These are phyloP conservation scores for Diospyros kaki DNA, from an alignment of 148 eudicot species.

Conservation along the genomic window DNA sequence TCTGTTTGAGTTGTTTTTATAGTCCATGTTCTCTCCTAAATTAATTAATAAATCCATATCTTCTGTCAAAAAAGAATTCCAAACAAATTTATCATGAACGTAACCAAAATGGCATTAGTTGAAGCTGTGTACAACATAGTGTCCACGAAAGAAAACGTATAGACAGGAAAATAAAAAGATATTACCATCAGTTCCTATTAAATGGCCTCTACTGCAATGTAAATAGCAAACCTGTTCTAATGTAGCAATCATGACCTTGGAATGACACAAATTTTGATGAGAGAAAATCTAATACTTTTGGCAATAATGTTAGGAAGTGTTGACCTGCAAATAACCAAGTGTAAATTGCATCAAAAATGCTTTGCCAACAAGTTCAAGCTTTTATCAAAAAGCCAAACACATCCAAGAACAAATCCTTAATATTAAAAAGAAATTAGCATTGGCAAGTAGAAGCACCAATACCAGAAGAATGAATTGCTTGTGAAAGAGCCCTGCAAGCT, in stretches of 20 bases:
- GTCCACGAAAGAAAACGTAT: neutral
- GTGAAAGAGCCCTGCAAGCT: conserved; percentile 89
- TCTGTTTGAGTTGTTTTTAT: too few relatives aligned
- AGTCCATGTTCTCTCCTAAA: too few relatives aligned
- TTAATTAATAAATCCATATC: too few relatives aligned
- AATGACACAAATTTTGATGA: conserved; percentile 74
- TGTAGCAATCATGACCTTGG: conserved; percentile 86
- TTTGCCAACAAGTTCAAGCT: conserved; percentile 7
- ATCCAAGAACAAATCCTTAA: neutral
- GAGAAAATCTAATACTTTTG: conserved; percentile 72
- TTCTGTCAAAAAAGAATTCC: neutral
- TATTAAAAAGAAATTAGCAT: neutral
- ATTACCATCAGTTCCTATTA: neutral
- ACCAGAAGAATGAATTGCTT: conserved; percentile 91
- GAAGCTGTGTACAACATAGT: neutral
- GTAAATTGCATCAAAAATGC: conserved; percentile 4
- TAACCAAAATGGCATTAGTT: neutral
- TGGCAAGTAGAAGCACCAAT: conserved; percentile 14
- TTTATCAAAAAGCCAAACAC: neutral
- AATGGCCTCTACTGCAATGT: neutral
- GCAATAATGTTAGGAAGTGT: conserved; percentile 61
- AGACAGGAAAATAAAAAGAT: neutral
- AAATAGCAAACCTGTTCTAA: conserved; percentile 69
- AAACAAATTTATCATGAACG: neutral
- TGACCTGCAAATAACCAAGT: conserved; percentile 52